These are phyloP conservation scores for Henningerozyma blattae DNA, from an alignment of 805 yeast species.

Conservation along the genomic window DNA sequence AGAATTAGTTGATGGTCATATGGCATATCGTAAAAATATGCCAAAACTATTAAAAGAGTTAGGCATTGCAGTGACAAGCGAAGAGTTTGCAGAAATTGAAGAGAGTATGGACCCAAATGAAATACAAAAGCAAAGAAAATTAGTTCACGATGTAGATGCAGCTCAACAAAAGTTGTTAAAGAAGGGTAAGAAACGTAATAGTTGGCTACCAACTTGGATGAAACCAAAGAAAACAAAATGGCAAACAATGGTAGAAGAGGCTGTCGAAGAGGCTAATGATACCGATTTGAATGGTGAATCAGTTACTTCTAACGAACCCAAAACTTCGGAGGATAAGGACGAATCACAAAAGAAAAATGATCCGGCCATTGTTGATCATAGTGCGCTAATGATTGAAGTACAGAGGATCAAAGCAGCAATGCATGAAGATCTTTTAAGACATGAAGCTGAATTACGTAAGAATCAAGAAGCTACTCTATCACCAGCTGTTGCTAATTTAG, in stretches of 20 bases:
- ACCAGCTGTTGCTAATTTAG: background rate
- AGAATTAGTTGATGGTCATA: slow-evolving; percentile 81
- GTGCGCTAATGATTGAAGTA: slow-evolving; percentile 20
- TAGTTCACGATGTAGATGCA: slow-evolving; percentile 76
- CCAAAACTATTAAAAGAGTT: slow-evolving; percentile 61
- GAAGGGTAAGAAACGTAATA: slow-evolving; percentile 26
- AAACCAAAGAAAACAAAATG: slow-evolving; percentile 46
- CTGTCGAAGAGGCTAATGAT: slow-evolving; percentile 14
- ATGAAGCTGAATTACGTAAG: background rate
- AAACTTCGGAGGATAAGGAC: slow-evolving; percentile 6
- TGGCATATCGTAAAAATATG: slow-evolving; percentile 93
- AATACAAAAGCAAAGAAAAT: slow-evolving; percentile 68
- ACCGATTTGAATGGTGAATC: slow-evolving; percentile 11
- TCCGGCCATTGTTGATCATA: slow-evolving; percentile 17
- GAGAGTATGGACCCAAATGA: slow-evolving; percentile 82
- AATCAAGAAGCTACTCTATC: background rate
- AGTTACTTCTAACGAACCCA: background rate
- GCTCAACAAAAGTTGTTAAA: slow-evolving; percentile 51
- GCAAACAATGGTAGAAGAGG: slow-evolving; percentile 49
- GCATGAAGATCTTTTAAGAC: slow-evolving; percentile 9
- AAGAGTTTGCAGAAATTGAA: slow-evolving; percentile 90
- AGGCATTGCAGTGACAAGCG: slow-evolving; percentile 75
- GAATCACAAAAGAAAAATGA: slow-evolving; percentile 10
- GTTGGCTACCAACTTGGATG: slow-evolving; percentile 34
- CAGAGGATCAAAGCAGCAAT: slow-evolving; percentile 15